Base-by-base conservation (phyloP, 371 early-diverging fungal species). In the Mucor indicus region DNA sequence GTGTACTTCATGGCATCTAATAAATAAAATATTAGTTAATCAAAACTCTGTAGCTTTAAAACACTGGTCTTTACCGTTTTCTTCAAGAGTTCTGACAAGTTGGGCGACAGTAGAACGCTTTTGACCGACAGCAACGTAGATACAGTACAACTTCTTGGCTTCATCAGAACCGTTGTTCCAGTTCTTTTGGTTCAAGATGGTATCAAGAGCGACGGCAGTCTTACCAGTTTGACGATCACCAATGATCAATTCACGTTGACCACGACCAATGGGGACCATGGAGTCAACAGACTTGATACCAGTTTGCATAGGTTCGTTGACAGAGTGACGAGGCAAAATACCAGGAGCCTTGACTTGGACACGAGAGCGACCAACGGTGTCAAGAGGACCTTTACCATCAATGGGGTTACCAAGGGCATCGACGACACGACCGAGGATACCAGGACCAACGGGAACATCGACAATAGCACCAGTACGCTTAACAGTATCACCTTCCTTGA, bases 171-270 rank as follows among this genome's bases (percentile, higher is more conserved):
- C 65, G 52, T 56, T 60, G 83, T 94, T 94, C 93, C 95, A 93
- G 75, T 84, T 83, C 89, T 92, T 93, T 80, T 96, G 95, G 90
- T 96, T 96, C 55, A 96, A 75, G 62, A 96, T 96, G 71, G 94
- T 91, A 75, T 94, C 96, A 50, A 96, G 81, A 33, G 94, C 94
- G 60, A 95, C 93, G 59, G 96, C 86, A 59, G 96, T 94, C 86
- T 95, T 95, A 64, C 96, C 96, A 56, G 95, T 94, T 77, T 96
- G 96, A 85, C 95, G 92, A 81, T 96, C 96, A 76, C 96, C 96
- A 77, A 94, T 94, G 72, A 96, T 96, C 83, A 96, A 85, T 84
- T 96, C 96, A 89, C 96, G 91, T 83, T 96, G 96, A 67, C 96
- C 96, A 91, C 96, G 92, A 69, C 96, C 96, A 56, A 96, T 93